A percentile compares a stretch with the other conserved stretches of the same genome.
Evolutionary conservation across 163 green algal species (phyloP).

Genomic region (Scenedesmus sp.): DNA sequence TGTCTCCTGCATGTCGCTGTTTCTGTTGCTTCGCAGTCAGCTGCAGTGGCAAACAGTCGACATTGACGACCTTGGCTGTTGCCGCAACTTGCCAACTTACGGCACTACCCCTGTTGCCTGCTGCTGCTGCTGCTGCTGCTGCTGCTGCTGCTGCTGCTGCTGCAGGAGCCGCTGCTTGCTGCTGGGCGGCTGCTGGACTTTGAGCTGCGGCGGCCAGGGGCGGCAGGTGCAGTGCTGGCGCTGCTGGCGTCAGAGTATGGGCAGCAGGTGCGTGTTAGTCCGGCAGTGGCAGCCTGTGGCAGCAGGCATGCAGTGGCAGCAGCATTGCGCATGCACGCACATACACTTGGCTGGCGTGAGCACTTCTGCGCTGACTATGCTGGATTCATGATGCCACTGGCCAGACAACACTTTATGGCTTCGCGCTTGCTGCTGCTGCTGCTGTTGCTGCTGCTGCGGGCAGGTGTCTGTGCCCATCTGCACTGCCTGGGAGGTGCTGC

Average conservation of each 20-base stretch:
- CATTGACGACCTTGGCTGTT: too few species aligned
- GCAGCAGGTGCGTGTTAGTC: constrained; percentile 1
- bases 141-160: background rate
- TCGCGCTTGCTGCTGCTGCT: background rate
- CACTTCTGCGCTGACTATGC: background rate
- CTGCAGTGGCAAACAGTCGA: too few species aligned
- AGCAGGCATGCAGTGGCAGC: background rate
- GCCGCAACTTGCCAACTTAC: too few species aligned
- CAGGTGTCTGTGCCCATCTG: constrained; percentile 36
- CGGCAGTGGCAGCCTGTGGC: background rate
- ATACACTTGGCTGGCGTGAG: too few species aligned
- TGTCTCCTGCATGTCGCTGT: too few species aligned
- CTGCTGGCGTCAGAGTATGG: constrained; percentile 36
- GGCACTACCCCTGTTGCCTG: background rate
- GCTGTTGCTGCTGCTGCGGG: constrained; percentile 14
- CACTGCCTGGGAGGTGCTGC: constrained; percentile 50
- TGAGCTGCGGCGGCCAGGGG: constrained; percentile 35
- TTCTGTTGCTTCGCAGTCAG: too few species aligned
- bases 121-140: background rate
- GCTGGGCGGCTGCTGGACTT: constrained; percentile 43
- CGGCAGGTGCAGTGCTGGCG: constrained; percentile 23
- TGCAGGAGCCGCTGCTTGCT: constrained; percentile 46
- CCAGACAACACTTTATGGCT: background rate
- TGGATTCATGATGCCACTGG: background rate
- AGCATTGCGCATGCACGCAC: too few species aligned